phyloP scores from a whole-genome alignment of 768 basidiomycete genomes.

The Lactifluus hygrophoroides region DNA sequence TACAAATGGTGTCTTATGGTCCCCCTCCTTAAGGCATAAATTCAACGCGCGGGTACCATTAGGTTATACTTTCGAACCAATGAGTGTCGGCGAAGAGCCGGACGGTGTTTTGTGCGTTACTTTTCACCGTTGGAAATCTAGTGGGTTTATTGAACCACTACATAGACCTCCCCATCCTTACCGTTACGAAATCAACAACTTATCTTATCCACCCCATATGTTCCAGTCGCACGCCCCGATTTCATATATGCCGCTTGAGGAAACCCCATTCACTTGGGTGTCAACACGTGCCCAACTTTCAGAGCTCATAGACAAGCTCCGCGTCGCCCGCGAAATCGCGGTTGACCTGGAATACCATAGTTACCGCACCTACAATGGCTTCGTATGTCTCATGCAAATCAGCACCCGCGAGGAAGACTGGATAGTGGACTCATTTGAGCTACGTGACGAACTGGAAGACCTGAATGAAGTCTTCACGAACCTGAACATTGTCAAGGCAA shows the following conservation, averaged over 20 bases:
- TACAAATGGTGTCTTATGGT: constrained; percentile 48
- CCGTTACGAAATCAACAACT: constrained; percentile 71
- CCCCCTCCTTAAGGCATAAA: constrained; percentile 64
- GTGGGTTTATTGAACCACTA: constrained; percentile 13
- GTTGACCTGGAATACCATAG: constrained; percentile 94
- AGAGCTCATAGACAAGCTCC: constrained; percentile 60
- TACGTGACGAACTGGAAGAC: constrained; percentile 66
- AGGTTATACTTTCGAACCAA: constrained; percentile 45
- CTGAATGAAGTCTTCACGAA: constrained; percentile 82
- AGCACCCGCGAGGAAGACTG: constrained; percentile 80
- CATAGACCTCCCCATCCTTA: constrained; percentile 60
- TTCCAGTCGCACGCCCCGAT: constrained; percentile 46
- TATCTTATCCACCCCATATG: constrained; percentile 61
- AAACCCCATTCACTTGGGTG: constrained; percentile 65
- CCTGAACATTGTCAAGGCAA: constrained; percentile 76
- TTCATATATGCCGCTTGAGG: constrained; percentile 49
- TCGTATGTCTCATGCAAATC: constrained; percentile 90
- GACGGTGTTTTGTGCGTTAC: constrained; percentile 14
- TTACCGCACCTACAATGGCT: constrained; percentile 75
- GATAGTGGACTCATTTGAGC: constrained; percentile 70
- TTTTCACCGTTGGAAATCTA: neutral
- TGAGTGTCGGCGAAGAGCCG: constrained; percentile 22
- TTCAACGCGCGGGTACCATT: constrained; percentile 78
- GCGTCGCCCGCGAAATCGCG: constrained; percentile 66
- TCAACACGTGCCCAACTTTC: constrained; percentile 47